Evolutionary conservation across 2,329 filamentous ascomycete species (phyloP).

Genomic region (Colletotrichum cereale): DNA sequence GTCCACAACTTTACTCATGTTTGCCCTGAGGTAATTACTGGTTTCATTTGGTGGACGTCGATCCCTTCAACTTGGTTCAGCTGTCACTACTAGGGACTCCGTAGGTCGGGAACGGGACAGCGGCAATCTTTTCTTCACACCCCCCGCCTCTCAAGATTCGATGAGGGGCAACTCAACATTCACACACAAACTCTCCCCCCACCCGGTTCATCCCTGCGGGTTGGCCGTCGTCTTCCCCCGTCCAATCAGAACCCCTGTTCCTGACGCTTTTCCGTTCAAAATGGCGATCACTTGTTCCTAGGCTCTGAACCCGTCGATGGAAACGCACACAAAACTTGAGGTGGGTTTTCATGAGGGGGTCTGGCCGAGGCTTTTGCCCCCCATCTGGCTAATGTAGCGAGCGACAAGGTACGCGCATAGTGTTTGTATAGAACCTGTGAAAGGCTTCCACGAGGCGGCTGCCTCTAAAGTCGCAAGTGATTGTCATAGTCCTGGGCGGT

Average conservation of each 20-base stretch:
- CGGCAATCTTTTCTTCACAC: conserved; percentile 37
- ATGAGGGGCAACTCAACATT: conserved; percentile 39
- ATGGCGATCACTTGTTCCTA: conserved; percentile 36
- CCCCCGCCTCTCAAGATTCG: conserved; percentile 33
- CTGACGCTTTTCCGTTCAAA: conserved; percentile 52
- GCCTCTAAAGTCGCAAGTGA: background rate
- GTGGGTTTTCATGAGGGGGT: background rate
- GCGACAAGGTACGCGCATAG: background rate
- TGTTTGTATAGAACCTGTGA: background rate
- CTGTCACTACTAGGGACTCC: too few species aligned
- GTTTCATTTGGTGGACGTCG: background rate
- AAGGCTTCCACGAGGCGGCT: background rate
- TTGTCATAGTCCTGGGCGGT: conserved; percentile 2
- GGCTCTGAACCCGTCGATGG: background rate
- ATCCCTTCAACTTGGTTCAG: background rate
- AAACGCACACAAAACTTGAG: background rate
- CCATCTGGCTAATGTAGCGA: background rate
- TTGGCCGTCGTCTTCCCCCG: conserved; percentile 50
- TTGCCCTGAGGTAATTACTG: background rate
- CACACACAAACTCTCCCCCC: conserved; percentile 1
- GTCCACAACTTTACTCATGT: background rate
- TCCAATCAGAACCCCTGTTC: conserved; percentile 56
- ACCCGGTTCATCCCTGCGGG: conserved; percentile 46
- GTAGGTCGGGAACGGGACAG: conserved; percentile 40
- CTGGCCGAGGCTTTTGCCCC: too few species aligned